phyloP scores from a whole-genome alignment of 169 alveolate species.

The Plasmodium yoelii region DNA sequence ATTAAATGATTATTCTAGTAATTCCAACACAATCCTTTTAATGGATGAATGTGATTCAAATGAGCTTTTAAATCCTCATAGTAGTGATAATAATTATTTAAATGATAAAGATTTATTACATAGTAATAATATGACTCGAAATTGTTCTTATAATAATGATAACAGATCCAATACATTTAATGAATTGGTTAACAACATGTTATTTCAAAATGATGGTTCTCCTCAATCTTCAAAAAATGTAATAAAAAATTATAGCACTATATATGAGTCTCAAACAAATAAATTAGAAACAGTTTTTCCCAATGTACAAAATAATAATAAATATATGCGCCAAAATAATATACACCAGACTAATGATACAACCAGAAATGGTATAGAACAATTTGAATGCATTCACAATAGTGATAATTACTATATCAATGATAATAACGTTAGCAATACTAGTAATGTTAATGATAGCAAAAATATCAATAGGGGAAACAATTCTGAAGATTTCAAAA shows the following conservation, averaged over 20 bases:
- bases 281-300: not conserved
- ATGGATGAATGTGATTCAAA: too few species aligned
- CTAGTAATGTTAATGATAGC: not conserved
- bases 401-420: not conserved
- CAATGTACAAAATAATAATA: slow-evolving; percentile 4
- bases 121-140: too few species aligned
- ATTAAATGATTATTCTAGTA: not conserved
- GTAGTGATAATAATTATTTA: too few species aligned
- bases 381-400: not conserved
- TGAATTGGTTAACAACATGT: not conserved
- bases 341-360: not conserved
- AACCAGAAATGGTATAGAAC: not conserved
- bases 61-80: too few species aligned
- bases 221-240: slow-evolving; percentile 1
- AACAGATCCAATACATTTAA: not conserved
- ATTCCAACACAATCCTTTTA: too few species aligned
- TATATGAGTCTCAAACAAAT: not conserved
- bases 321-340: not conserved
- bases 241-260: slow-evolving; percentile 6
- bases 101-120: too few species aligned
- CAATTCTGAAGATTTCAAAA: not conserved
- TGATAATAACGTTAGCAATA: not conserved
- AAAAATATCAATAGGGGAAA: not conserved
- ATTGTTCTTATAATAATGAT: not conserved
- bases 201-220: not conserved